phyloP scores from a whole-genome alignment of 352 stramenopile species.

The Phytopythium sindhum region DNA sequence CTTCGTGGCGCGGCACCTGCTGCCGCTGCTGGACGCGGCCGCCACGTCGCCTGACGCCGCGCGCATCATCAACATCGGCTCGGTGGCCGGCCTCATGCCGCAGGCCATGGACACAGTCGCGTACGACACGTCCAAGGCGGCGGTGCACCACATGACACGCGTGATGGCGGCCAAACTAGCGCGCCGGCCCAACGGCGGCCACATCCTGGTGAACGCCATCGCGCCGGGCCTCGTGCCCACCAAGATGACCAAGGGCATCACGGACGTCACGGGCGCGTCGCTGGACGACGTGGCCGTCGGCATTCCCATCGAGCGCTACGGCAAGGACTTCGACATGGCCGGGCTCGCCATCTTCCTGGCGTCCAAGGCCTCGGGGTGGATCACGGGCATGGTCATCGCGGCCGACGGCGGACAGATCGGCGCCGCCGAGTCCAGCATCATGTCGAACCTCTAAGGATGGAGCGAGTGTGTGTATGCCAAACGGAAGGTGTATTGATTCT shows the following conservation, averaged over 20 bases:
- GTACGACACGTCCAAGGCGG: conserved; percentile 96
- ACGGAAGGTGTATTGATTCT: neutral
- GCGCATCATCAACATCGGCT: conserved; percentile 77
- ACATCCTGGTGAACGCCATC: conserved; percentile 96
- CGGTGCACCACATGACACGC: conserved; percentile 92
- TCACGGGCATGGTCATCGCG: conserved; percentile 89
- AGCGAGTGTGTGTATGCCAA: neutral
- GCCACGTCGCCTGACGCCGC: conserved; percentile 38
- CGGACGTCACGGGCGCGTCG: conserved; percentile 30
- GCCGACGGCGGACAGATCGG: conserved; percentile 86
- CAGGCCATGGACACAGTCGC: conserved; percentile 88
- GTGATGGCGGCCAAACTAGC: conserved; percentile 90
- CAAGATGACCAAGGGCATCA: conserved; percentile 87
- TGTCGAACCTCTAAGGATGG: conserved; percentile 11
- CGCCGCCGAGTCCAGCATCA: conserved; percentile 39
- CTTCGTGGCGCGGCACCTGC: conserved; percentile 87
- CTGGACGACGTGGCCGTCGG: conserved; percentile 56
- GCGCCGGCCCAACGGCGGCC: conserved; percentile 62
- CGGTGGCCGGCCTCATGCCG: conserved; percentile 70
- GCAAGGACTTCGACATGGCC: conserved; percentile 90
- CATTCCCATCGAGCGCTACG: conserved; percentile 83
- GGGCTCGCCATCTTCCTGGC: conserved; percentile 91
- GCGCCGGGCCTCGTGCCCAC: conserved; percentile 90
- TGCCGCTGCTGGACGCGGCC: conserved; percentile 86
- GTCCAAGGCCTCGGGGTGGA: conserved; percentile 87